Evolutionary conservation across 2,329 filamentous ascomycete genomes (phyloP).

Genomic region (Pseudogymnoascus sp.): DNA sequence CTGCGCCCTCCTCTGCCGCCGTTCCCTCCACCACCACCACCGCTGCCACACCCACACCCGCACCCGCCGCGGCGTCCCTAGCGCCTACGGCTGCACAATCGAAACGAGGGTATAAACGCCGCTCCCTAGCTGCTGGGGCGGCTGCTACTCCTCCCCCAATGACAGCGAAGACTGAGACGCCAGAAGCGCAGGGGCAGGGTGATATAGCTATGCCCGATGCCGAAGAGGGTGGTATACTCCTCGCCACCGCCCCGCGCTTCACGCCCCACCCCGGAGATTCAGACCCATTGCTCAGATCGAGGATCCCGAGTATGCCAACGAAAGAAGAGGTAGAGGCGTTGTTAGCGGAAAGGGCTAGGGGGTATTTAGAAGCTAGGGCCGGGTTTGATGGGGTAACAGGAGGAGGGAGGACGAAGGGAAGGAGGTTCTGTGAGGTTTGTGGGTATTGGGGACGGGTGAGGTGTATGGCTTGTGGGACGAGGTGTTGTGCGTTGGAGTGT

Average conservation of each 20-base stretch:
- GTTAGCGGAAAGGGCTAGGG: constrained; percentile 54
- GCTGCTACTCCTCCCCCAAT: constrained; percentile 12
- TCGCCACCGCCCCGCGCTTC: constrained; percentile 20
- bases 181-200: background rate
- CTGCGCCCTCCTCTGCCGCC: constrained; percentile 32
- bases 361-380: constrained; percentile 55
- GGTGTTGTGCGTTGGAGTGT: constrained; percentile 70
- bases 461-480: constrained; percentile 69
- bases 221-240: background rate
- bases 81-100: constrained; percentile 25
- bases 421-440: constrained; percentile 69
- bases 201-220: constrained; percentile 33
- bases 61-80: constrained; percentile 10
- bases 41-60: constrained; percentile 16
- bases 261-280: constrained; percentile 39
- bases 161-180: background rate
- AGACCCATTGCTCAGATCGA: constrained; percentile 48
- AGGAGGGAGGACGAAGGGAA: constrained; percentile 40
- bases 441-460: constrained; percentile 72
- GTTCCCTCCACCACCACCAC: constrained; percentile 15
- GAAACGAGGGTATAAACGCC: constrained; percentile 13
- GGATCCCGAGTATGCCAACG: constrained; percentile 48
- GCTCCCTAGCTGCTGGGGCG: constrained; percentile 13
- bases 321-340: constrained; percentile 56
- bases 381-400: constrained; percentile 34